A percentile compares a stretch with the other conserved stretches of the same genome.
phyloP scores from a whole-genome alignment of 345 rosid genomes.

The Lenwebbia sp. region DNA sequence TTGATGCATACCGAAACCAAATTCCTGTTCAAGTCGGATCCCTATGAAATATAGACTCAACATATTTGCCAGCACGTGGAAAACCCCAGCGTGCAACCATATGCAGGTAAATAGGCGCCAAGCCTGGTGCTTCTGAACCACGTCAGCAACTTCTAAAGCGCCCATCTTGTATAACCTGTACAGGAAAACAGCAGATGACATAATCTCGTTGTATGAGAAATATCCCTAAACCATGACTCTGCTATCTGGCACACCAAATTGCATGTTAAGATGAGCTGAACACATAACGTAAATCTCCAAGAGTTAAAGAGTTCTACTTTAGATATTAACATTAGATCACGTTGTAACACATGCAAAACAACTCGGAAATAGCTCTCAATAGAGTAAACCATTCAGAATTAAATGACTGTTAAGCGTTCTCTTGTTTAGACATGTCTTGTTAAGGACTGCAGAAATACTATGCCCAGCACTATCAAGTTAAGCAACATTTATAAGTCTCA shows the following conservation, averaged over 20 bases:
- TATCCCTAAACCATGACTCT: constrained; percentile 6
- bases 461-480: background rate
- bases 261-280: background rate
- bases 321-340: background rate
- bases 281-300: background rate
- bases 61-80: constrained; percentile 91
- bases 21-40: constrained; percentile 89
- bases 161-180: constrained; percentile 83
- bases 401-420: background rate
- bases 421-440: background rate
- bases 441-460: background rate
- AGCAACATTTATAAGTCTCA: background rate
- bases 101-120: constrained; percentile 87
- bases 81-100: constrained; percentile 97
- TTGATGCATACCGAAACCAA: constrained; percentile 59
- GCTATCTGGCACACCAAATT: background rate
- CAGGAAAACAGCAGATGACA: background rate
- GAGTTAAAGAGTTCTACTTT: background rate
- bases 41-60: constrained; percentile 85
- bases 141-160: constrained; percentile 41
- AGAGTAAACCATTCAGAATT: background rate
- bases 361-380: background rate
- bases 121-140: constrained; percentile 43
- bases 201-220: background rate
- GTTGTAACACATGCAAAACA: background rate